Base-by-base conservation (phyloP, 1,139 yeast genomes). In the Debaryomyces fabryi region DNA sequence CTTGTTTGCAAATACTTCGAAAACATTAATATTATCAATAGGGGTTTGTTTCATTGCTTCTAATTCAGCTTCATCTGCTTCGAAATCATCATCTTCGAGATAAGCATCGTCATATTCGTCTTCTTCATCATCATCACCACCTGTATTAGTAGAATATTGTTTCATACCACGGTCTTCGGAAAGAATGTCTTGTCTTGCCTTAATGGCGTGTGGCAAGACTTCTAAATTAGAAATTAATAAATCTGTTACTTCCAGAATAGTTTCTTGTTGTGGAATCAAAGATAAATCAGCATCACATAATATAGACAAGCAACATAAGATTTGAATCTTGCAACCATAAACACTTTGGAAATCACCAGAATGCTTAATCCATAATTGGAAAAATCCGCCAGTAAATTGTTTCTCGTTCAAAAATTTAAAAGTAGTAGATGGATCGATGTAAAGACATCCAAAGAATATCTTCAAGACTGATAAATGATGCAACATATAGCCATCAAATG, bases 21-120 rank as follows among this genome's bases (percentile, higher is more conserved):
- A 72, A 4, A 75, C 82, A 55, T 81, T 79, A 35, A 79, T 56
- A 20, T 62, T 56, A 58, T 81, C 84, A 47, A 81, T 67, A 10
- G 83, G 82, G 2, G 83, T 79, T 50, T 73, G 77, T 54, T 75
- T 79, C 64, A 76, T 66, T 27, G 83, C 78, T 54, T 80, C 85
- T 52, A 78, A 72, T 50, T 79, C 80, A 10, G 83, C 85, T 47
- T 76, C 81, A 45, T 78, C 82, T 16, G 71, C 75, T 51, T 73
- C 81, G 34, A 68, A 70, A 29, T 75, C 79, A 18, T 73, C 81
- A 6, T 67, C 71, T 40, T 63, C 68, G 33, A 61, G 67, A 16
- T 64, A 71, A 8, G 58, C 65, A 38, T 51, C 58, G 20, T 54
- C 64, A 15, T 63, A 68, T 18, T 64, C 68, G 4, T 58, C 68